Evolutionary conservation across 2,329 filamentous ascomycete genomes (phyloP).

Genomic region (Hymenoscyphus albidus): DNA sequence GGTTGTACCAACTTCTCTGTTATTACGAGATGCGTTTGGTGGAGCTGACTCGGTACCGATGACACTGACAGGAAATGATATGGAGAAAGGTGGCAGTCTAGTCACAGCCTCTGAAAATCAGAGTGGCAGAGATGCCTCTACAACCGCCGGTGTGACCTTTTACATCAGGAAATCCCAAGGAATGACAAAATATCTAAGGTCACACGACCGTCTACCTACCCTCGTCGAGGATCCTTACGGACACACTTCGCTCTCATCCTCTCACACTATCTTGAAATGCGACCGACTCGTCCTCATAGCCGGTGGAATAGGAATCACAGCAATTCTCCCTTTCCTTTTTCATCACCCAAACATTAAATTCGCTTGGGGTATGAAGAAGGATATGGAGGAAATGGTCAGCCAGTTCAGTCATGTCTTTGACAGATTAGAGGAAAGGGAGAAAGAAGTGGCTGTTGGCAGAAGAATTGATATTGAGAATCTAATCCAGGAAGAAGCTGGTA

Average conservation of each 20-base stretch:
- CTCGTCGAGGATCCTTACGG: constrained; percentile 42
- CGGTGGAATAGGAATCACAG: constrained; percentile 48
- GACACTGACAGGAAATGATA: constrained; percentile 45
- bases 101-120: not conserved
- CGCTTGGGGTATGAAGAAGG: constrained; percentile 36
- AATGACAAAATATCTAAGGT: constrained; percentile 35
- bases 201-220: constrained; percentile 32
- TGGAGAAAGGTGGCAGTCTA: constrained; percentile 3
- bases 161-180: constrained; percentile 38
- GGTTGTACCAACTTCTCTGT: constrained; percentile 31
- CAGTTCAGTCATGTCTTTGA: constrained; percentile 31
- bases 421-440: constrained; percentile 29
- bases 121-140: not conserved
- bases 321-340: constrained; percentile 37
- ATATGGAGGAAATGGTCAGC: constrained; percentile 30
- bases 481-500: constrained; percentile 33
- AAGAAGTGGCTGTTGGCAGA: constrained; percentile 36
- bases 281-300: constrained; percentile 42
- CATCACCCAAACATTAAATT: constrained; percentile 38
- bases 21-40: constrained; percentile 32
- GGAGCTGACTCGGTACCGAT: constrained; percentile 35
- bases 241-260: constrained; percentile 26
- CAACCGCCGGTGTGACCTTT: constrained; percentile 22
- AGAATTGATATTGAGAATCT: constrained; percentile 36
- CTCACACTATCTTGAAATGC: constrained; percentile 29